phyloP scores from a whole-genome alignment of 2,329 filamentous ascomycete species.

The Rutstroemia sp. region DNA sequence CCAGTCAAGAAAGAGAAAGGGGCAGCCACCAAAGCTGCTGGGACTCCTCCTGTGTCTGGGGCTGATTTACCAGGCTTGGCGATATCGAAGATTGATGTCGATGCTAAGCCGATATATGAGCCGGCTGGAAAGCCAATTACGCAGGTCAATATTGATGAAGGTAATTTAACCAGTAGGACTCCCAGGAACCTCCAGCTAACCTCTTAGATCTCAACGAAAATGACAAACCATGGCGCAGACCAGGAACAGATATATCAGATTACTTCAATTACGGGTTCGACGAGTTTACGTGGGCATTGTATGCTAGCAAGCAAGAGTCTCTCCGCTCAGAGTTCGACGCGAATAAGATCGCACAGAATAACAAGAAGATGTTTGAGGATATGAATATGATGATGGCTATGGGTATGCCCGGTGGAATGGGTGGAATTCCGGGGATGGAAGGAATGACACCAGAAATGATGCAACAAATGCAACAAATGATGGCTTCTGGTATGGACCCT shows the following conservation, averaged over 20 bases:
- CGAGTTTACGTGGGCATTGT: slow-evolving; percentile 95
- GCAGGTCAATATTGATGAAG: slow-evolving; percentile 66
- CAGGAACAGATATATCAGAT: slow-evolving; percentile 88
- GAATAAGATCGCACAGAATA: slow-evolving; percentile 52
- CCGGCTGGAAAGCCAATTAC: slow-evolving; percentile 74
- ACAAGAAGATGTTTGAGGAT: slow-evolving; percentile 74
- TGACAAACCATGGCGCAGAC: slow-evolving; percentile 91
- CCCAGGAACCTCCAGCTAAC: background rate
- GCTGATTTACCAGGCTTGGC: slow-evolving; percentile 55
- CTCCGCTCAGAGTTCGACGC: slow-evolving; percentile 70
- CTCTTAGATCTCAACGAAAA: slow-evolving; percentile 60
- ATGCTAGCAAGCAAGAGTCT: slow-evolving; percentile 79
- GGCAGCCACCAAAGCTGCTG: slow-evolving; percentile 25
- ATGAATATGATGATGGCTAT: slow-evolving; percentile 62
- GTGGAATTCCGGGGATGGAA: slow-evolving; percentile 49
- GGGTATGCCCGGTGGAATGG: slow-evolving; percentile 30
- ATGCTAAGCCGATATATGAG: slow-evolving; percentile 73
- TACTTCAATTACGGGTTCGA: slow-evolving; percentile 99
- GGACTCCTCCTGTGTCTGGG: slow-evolving; percentile 34
- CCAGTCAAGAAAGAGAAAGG: slow-evolving; percentile 43
- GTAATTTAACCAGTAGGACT: slow-evolving; percentile 28
- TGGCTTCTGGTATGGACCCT: slow-evolving; percentile 56
- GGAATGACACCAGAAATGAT: slow-evolving; percentile 61
- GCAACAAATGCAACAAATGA: slow-evolving; percentile 64
- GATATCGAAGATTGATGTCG: slow-evolving; percentile 78